Evolutionary conservation across 371 early-diverging fungal genomes (phyloP).

Genomic region (Lichtheimia corymbifera): DNA sequence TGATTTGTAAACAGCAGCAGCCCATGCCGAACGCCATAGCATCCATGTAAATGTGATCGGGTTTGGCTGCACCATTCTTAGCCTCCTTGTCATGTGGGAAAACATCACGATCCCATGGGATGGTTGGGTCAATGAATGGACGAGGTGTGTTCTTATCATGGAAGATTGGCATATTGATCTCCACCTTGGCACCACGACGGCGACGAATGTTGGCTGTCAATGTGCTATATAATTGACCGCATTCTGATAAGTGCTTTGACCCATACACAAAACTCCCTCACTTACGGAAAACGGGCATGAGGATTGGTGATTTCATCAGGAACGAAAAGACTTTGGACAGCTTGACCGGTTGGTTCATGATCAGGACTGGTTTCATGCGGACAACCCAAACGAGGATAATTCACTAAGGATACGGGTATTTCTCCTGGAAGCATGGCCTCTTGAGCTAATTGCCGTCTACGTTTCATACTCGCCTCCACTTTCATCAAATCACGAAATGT

Average conservation of each 20-base stretch:
- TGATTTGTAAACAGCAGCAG: slow-evolving; percentile 98
- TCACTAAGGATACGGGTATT: slow-evolving; percentile 78
- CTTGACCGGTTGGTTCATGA: slow-evolving; percentile 66
- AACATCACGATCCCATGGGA: slow-evolving; percentile 63
- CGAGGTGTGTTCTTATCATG: slow-evolving; percentile 83
- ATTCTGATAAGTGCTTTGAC: slow-evolving; percentile 1
- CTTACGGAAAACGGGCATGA: slow-evolving; percentile 92
- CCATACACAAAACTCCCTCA: slow-evolving; percentile 7
- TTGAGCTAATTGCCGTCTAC: slow-evolving; percentile 74
- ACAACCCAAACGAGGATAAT: slow-evolving; percentile 90
- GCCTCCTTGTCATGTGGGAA: slow-evolving; percentile 70
- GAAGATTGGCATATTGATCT: slow-evolving; percentile 87
- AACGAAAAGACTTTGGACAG: slow-evolving; percentile 84
- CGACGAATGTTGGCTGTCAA: slow-evolving; percentile 93
- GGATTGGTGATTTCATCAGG: slow-evolving; percentile 95
- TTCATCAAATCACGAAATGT: slow-evolving; percentile 77
- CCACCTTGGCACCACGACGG: slow-evolving; percentile 91
- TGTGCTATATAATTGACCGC: slow-evolving; percentile 60
- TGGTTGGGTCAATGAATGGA: slow-evolving; percentile 90
- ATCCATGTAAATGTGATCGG: slow-evolving; percentile 97
- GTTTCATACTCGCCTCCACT: slow-evolving; percentile 91
- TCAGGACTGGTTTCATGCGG: slow-evolving; percentile 73
- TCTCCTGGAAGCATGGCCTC: slow-evolving; percentile 73
- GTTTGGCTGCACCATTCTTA: slow-evolving; percentile 74
- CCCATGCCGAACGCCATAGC: slow-evolving; percentile 99